Evolutionary conservation across 176 grass and related monocot genomes (phyloP).

Genomic region (Bothriochloa decipiens): DNA sequence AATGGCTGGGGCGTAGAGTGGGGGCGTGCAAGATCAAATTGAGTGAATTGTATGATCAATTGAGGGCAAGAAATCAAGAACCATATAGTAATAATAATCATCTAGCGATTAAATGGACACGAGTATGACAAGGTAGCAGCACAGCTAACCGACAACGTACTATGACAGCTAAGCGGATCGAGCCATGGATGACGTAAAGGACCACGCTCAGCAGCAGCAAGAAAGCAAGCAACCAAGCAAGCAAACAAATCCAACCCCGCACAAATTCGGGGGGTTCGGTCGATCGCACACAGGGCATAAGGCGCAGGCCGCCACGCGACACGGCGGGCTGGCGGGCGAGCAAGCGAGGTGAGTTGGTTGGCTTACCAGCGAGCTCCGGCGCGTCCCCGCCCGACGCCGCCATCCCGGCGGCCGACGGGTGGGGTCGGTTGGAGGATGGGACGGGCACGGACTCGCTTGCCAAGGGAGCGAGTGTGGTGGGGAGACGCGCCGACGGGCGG

Average conservation of each 20-base stretch:
- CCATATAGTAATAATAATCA: background rate
- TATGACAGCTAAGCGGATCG: background rate
- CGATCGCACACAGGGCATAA: background rate
- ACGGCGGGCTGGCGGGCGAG: too few species aligned
- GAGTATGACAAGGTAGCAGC: background rate
- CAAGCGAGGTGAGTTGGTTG: too few species aligned
- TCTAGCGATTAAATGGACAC: background rate
- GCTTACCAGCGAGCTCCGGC: constrained; percentile 6
- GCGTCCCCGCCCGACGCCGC: constrained; percentile 7
- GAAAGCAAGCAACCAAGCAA: background rate
- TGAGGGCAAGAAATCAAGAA: background rate
- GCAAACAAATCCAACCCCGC: background rate
- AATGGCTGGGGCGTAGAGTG: background rate
- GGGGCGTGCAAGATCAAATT: background rate
- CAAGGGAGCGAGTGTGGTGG: background rate
- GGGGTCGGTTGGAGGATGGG: background rate
- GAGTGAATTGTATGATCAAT: background rate
- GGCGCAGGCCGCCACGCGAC: background rate
- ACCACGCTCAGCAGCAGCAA: too few species aligned
- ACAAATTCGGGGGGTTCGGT: background rate
- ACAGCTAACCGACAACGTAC: background rate
- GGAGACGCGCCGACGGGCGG: background rate
- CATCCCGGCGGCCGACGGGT: background rate
- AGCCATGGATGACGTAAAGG: background rate
- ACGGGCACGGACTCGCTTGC: background rate